These are phyloP conservation scores for Saprolegnia diclina DNA, from an alignment of 352 stramenopile species.

Conservation along the genomic window DNA sequence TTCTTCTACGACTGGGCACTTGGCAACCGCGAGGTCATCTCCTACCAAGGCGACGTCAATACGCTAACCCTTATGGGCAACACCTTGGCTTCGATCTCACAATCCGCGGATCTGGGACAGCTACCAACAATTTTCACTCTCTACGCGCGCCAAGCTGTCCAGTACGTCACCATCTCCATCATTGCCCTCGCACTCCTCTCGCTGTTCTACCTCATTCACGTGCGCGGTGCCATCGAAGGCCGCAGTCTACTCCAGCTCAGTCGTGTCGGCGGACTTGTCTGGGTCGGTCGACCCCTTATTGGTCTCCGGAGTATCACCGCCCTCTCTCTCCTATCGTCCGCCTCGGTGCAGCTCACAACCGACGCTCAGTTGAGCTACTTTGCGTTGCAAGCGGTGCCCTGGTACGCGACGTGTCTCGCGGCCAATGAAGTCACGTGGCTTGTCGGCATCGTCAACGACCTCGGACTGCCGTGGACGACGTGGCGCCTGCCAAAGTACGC, in stretches of 20 bases:
- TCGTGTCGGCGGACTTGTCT: conserved; percentile 18
- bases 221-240: not conserved
- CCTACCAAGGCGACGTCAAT: conserved; percentile 2
- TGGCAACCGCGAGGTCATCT: conserved; percentile 10
- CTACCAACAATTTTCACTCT: not conserved
- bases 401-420: not conserved
- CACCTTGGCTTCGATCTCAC: too few species aligned
- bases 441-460: conserved; percentile 15
- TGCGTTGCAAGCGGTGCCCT: not conserved
- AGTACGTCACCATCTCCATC: conserved; percentile 3
- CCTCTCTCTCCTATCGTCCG: conserved; percentile 1
- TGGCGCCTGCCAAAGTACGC: conserved; percentile 12
- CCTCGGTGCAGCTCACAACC: not conserved
- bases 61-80: not conserved
- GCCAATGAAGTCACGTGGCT: conserved; percentile 25
- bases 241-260: conserved; percentile 2
- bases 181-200: not conserved
- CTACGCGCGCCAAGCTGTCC: not conserved
- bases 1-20: not conserved
- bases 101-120: not conserved
- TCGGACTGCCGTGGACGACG: not conserved
- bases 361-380: not conserved
- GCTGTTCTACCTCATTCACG: not conserved
- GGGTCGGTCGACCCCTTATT: conserved; percentile 13
- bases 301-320: conserved; percentile 4